A percentile compares a stretch with the other conserved stretches of the same genome.
Evolutionary conservation across 768 basidiomycete species (phyloP).

Genomic region (Tricholomella constricta): DNA sequence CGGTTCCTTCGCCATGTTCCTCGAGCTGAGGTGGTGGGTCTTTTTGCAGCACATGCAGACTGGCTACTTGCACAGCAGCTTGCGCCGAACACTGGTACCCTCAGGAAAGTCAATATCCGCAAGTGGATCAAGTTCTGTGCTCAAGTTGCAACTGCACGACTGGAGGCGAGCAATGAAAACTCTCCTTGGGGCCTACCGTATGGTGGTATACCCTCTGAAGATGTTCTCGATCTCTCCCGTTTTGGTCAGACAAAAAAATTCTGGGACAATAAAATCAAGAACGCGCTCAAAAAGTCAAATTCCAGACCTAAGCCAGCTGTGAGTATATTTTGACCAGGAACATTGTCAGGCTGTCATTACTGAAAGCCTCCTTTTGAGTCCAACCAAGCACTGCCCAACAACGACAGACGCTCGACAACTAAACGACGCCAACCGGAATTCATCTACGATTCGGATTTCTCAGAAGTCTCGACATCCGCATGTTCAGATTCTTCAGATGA

Average conservation of each 20-base stretch:
- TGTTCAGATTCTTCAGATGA: constrained; percentile 41
- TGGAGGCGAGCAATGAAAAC: constrained; percentile 27
- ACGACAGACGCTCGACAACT: neutral
- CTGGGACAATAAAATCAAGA: constrained; percentile 31
- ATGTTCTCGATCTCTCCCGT: constrained; percentile 24
- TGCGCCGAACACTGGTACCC: constrained; percentile 21
- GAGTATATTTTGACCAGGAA: neutral
- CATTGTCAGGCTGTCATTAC: neutral
- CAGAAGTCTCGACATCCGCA: constrained; percentile 47
- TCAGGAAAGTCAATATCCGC: constrained; percentile 40
- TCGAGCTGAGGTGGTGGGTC: constrained; percentile 48
- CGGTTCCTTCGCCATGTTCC: constrained; percentile 51
- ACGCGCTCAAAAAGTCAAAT: constrained; percentile 9
- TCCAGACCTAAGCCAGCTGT: constrained; percentile 8
- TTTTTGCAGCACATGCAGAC: constrained; percentile 56
- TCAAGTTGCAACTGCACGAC: constrained; percentile 31
- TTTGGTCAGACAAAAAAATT: constrained; percentile 32
- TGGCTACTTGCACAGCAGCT: constrained; percentile 61
- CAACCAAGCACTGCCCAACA: neutral
- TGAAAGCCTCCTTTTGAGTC: neutral
- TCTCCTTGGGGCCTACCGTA: constrained; percentile 35
- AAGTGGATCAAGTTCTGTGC: constrained; percentile 52
- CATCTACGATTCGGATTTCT: constrained; percentile 60
- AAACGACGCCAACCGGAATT: constrained; percentile 12
- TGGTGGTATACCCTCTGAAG: constrained; percentile 20